A percentile compares a stretch with the other conserved stretches of the same genome.
These are phyloP conservation scores for Didymosphaeria variabile DNA, from an alignment of 2,329 filamentous ascomycete species.

Conservation along the genomic window DNA sequence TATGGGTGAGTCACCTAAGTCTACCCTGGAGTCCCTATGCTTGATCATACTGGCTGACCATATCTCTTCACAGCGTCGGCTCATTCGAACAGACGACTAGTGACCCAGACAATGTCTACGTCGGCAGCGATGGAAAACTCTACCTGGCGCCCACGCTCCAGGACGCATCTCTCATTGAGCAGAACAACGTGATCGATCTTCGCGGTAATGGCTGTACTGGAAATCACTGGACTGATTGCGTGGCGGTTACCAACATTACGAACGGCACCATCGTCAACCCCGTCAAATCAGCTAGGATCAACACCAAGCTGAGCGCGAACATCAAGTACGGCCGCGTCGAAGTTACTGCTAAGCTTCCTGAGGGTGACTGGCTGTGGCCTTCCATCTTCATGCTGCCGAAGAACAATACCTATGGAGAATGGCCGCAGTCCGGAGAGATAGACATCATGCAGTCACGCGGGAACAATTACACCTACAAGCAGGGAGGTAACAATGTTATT, in stretches of 20 bases:
- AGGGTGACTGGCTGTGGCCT: conserved; percentile 88
- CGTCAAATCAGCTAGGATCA: conserved; percentile 79
- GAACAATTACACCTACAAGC: conserved; percentile 79
- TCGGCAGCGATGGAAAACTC: conserved; percentile 71
- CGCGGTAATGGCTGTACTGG: conserved; percentile 74
- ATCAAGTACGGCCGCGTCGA: conserved; percentile 86
- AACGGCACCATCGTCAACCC: conserved; percentile 81
- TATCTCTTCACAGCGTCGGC: conserved; percentile 69
- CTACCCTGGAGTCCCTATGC: not conserved
- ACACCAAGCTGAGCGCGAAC: conserved; percentile 72
- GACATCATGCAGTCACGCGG: conserved; percentile 83
- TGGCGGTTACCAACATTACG: conserved; percentile 77
- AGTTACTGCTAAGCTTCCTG: conserved; percentile 77
- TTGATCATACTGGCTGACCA: conserved; percentile 17
- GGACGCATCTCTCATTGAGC: conserved; percentile 70
- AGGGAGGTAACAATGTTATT: conserved; percentile 83
- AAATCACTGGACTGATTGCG: conserved; percentile 66
- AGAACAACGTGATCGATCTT: conserved; percentile 74
- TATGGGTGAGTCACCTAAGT: conserved; percentile 69
- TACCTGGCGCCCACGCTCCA: conserved; percentile 82
- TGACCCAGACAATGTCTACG: conserved; percentile 76
- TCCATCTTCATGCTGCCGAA: conserved; percentile 91
- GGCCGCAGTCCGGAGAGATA: conserved; percentile 84
- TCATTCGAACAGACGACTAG: conserved; percentile 81
- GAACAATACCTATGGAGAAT: conserved; percentile 74